Conservation (phyloP, 1,284 basidiomycete genomes). For the Coniferiporia sulphurascens region DNA sequence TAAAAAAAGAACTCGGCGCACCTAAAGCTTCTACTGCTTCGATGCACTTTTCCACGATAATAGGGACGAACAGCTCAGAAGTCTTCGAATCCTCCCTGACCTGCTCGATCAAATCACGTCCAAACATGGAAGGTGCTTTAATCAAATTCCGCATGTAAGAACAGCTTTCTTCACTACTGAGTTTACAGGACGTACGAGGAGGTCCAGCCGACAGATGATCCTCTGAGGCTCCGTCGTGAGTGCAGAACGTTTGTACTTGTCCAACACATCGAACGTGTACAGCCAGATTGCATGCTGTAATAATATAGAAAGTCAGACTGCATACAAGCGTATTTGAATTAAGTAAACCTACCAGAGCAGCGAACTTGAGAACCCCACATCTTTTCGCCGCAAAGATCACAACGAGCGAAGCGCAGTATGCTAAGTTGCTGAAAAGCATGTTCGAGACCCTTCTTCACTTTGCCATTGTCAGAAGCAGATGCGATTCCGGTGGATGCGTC, state of each 20-base stretch:
- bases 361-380: slow-evolving; percentile 96
- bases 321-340: background rate
- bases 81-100: slow-evolving; percentile 66
- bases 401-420: slow-evolving; percentile 84
- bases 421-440: slow-evolving; percentile 91
- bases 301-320: background rate
- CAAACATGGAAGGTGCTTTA: slow-evolving; percentile 85
- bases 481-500: slow-evolving; percentile 3
- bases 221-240: slow-evolving; percentile 39
- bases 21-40: slow-evolving; percentile 84
- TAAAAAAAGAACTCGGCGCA: slow-evolving; percentile 32
- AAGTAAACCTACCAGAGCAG: slow-evolving; percentile 65
- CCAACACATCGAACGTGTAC: slow-evolving; percentile 71
- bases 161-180: background rate
- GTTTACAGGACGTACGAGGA: slow-evolving; percentile 42
- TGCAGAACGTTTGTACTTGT: slow-evolving; percentile 54
- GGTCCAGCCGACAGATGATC: slow-evolving; percentile 35
- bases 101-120: slow-evolving; percentile 82
- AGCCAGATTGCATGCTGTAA: slow-evolving; percentile 60
- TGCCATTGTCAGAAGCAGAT: slow-evolving; percentile 9
- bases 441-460: slow-evolving; percentile 45
- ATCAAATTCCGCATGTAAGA: background rate
- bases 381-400: slow-evolving; percentile 95
- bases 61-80: slow-evolving; percentile 63
- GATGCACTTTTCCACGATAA: slow-evolving; percentile 95